Percentiles rank a stretch among this genome's conserved stretches.
Evolutionary conservation across 1,139 yeast species (phyloP).

Genomic region (Magnusiomyces tetraspermus): DNA sequence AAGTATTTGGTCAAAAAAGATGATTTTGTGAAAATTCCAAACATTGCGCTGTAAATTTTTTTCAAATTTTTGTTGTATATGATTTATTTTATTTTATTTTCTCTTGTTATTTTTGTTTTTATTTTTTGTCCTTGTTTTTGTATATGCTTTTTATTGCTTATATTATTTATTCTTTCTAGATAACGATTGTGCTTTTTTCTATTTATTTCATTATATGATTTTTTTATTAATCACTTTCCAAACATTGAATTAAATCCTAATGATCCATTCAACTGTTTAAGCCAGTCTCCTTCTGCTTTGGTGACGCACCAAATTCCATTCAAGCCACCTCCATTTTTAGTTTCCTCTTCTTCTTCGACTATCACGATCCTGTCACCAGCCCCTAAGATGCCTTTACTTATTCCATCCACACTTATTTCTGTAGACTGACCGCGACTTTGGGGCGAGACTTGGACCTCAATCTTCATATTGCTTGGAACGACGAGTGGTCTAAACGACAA

Average conservation of each 20-base stretch:
- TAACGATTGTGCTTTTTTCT: not conserved
- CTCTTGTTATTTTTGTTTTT: too few species aligned
- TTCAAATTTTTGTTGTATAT: too few species aligned
- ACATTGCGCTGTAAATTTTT: not conserved
- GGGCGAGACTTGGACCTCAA: slow-evolving; percentile 48
- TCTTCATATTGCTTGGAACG: slow-evolving; percentile 62
- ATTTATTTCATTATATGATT: not conserved
- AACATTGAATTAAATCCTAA: slow-evolving; percentile 84
- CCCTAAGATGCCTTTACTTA: slow-evolving; percentile 54
- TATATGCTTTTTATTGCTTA: too few species aligned
- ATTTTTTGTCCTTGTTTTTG: not conserved
- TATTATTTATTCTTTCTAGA: not conserved
- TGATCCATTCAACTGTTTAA: slow-evolving; percentile 73
- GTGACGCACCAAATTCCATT: slow-evolving; percentile 72
- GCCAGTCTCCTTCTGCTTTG: slow-evolving; percentile 79
- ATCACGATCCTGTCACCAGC: slow-evolving; percentile 78
- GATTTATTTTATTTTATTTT: too few species aligned
- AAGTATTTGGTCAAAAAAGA: slow-evolving; percentile 21
- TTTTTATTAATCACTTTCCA: slow-evolving; percentile 27
- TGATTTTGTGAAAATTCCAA: slow-evolving; percentile 3
- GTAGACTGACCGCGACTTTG: slow-evolving; percentile 31
- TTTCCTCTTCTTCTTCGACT: slow-evolving; percentile 21
- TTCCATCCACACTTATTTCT: slow-evolving; percentile 66
- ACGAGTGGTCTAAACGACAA: slow-evolving; percentile 78
- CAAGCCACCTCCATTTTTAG: slow-evolving; percentile 41